Percentiles rank a stretch among this genome's conserved stretches.
phyloP scores from a whole-genome alignment of 805 yeast genomes.

The Blastobotrys peoriensis region DNA sequence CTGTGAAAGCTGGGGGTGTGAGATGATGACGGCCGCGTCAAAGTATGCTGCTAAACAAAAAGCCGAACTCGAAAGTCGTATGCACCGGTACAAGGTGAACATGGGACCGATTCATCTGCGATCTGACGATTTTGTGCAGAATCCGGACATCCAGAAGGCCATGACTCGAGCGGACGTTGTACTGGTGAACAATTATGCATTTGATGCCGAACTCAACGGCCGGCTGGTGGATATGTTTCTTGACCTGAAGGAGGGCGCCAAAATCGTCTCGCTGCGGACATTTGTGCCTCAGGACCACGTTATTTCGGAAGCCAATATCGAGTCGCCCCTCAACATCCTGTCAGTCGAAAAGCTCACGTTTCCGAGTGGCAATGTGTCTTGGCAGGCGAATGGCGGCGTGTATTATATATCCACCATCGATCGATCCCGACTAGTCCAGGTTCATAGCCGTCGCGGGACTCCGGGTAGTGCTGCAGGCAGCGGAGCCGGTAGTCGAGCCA shows the following conservation, averaged over 20 bases:
- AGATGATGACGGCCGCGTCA: conserved; percentile 80
- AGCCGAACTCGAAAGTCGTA: conserved; percentile 50
- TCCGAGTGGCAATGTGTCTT: conserved; percentile 69
- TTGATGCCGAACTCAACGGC: conserved; percentile 66
- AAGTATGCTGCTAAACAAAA: conserved; percentile 56
- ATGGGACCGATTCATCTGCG: conserved; percentile 54
- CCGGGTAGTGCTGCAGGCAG: too few relatives aligned
- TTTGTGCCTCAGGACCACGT: conserved; percentile 72
- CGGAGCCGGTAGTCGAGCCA: too few relatives aligned
- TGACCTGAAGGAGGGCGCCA: conserved; percentile 65
- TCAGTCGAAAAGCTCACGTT: conserved; percentile 58
- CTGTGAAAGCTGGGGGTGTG: conserved; percentile 81
- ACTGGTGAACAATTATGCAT: conserved; percentile 76
- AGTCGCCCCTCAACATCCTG: conserved; percentile 57
- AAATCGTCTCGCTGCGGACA: conserved; percentile 71
- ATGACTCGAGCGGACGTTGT: conserved; percentile 64
- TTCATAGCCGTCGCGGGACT: conserved; percentile 18
- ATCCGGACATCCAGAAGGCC: conserved; percentile 46
- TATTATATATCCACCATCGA: conserved; percentile 72
- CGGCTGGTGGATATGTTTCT: conserved; percentile 60
- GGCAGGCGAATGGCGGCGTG: conserved; percentile 77
- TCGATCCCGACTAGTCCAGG: conserved; percentile 22
- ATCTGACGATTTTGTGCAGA: conserved; percentile 65
- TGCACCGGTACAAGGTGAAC: conserved; percentile 57
- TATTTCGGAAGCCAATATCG: conserved; percentile 47